Percentiles rank a stretch among this genome's conserved stretches.
Conservation (phyloP, 768 basidiomycete species). For the Guyanaporus albipodus region DNA sequence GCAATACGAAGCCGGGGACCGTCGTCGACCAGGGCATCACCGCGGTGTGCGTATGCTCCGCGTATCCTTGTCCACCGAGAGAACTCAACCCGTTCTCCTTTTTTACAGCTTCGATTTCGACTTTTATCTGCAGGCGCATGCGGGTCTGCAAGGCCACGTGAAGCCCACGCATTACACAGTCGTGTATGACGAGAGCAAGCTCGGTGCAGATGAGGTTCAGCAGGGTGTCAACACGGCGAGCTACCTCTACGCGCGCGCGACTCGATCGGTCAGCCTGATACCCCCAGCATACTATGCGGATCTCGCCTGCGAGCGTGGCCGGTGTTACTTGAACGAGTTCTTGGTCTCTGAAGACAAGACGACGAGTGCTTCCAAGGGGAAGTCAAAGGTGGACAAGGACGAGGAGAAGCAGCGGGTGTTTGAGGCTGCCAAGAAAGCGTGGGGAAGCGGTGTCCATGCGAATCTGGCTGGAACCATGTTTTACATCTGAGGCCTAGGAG, state of each 20-base stretch:
- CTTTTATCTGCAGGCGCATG: constrained; percentile 70
- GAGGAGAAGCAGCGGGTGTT: constrained; percentile 25
- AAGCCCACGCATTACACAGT: constrained; percentile 77
- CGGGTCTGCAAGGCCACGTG: constrained; percentile 67
- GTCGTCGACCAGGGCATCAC: constrained; percentile 80
- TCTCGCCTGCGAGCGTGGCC: constrained; percentile 75
- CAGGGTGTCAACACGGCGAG: constrained; percentile 63
- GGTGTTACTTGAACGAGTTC: constrained; percentile 73
- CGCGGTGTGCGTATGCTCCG: constrained; percentile 43
- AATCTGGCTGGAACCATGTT: constrained; percentile 68
- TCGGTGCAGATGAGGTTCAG: constrained; percentile 72
- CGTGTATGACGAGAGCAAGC: constrained; percentile 69
- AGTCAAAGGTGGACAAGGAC: constrained; percentile 30
- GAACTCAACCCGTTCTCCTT: background rate
- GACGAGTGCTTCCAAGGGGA: constrained; percentile 31
- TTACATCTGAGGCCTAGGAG: constrained; percentile 55
- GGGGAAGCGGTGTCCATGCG: constrained; percentile 55
- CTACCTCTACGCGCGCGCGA: constrained; percentile 80
- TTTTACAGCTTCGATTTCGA: constrained; percentile 56
- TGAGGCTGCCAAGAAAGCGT: constrained; percentile 28
- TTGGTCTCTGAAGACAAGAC: constrained; percentile 54
- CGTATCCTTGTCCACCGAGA: background rate
- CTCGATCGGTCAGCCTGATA: constrained; percentile 76
- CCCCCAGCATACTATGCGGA: constrained; percentile 82
- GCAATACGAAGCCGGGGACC: constrained; percentile 77